Evolutionary conservation across 2,329 filamentous ascomycete species (phyloP).

Genomic region (Penicillium corylophilum): DNA sequence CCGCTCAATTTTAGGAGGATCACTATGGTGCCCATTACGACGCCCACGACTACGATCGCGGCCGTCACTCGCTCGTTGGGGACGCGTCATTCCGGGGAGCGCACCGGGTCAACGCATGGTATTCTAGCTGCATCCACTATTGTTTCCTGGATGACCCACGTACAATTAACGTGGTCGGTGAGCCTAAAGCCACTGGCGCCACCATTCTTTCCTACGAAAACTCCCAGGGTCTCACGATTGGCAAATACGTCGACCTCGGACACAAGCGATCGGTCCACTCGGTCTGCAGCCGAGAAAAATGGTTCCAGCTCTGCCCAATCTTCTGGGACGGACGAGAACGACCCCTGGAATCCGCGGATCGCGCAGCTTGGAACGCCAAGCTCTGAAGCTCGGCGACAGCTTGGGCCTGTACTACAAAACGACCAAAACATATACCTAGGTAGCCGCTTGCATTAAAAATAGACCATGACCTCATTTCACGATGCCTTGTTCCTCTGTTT

Average conservation of each 20-base stretch:
- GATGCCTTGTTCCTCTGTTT: not conserved
- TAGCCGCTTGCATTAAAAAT: not conserved
- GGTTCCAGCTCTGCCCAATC: slow-evolving; percentile 45
- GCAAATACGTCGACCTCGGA: slow-evolving; percentile 70
- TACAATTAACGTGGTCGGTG: slow-evolving; percentile 55
- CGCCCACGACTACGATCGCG: slow-evolving; percentile 57
- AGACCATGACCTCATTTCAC: not conserved
- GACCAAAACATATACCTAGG: not conserved
- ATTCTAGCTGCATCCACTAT: slow-evolving; percentile 58
- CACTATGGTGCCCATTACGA: slow-evolving; percentile 60
- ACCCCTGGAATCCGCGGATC: slow-evolving; percentile 46
- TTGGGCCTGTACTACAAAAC: not conserved
- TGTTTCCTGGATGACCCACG: slow-evolving; percentile 60
- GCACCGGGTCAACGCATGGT: slow-evolving; percentile 59
- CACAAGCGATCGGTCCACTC: slow-evolving; percentile 61
- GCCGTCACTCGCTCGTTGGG: slow-evolving; percentile 60
- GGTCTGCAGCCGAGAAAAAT: slow-evolving; percentile 23
- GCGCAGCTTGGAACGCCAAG: slow-evolving; percentile 50
- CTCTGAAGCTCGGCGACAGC: slow-evolving; percentile 17
- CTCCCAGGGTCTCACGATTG: slow-evolving; percentile 68
- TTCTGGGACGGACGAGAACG: slow-evolving; percentile 50
- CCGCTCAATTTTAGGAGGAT: slow-evolving; percentile 49
- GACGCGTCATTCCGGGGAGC: slow-evolving; percentile 56
- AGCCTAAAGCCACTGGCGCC: slow-evolving; percentile 69
- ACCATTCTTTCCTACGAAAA: slow-evolving; percentile 73